Conservation (phyloP, 139 green algal species). For the Chlorella sp. region DNA sequence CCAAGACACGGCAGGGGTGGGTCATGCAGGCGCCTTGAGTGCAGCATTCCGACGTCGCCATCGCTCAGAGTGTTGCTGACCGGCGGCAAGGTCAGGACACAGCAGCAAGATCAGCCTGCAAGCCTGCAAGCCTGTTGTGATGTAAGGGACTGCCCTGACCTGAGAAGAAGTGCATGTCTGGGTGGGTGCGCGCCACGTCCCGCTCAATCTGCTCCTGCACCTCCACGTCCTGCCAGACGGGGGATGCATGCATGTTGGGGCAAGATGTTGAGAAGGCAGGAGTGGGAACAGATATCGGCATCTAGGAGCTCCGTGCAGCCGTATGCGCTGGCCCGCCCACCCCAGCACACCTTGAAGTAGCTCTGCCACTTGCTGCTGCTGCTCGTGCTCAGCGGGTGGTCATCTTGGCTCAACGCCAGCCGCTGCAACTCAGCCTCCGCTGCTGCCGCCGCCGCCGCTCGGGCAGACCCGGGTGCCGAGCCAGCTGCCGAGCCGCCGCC, state of each 20-base stretch:
- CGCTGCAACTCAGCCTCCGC: not conserved
- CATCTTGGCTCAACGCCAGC: conserved; percentile 50
- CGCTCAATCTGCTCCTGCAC: conserved; percentile 92
- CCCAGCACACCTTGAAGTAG: conserved; percentile 78
- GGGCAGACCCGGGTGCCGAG: not conserved
- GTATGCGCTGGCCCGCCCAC: too few relatives aligned
- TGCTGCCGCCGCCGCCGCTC: conserved; percentile 1
- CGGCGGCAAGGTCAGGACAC: too few relatives aligned
- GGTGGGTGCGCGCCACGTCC: conserved; percentile 95
- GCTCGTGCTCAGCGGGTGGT: conserved; percentile 86
- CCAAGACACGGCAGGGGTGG: too few relatives aligned
- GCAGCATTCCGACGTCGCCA: too few relatives aligned
- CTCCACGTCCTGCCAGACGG: conserved; percentile 77
- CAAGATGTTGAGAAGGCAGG: too few relatives aligned
- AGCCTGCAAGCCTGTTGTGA: too few relatives aligned
- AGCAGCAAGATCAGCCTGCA: too few relatives aligned
- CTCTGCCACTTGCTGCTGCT: conserved; percentile 76
- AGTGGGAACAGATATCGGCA: too few relatives aligned
- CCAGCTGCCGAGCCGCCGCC: not conserved
- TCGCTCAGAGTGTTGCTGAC: too few relatives aligned
- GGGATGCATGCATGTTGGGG: not conserved
- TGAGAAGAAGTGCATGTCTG: conserved; percentile 95
- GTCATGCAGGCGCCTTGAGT: too few relatives aligned
- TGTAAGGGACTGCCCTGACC: not conserved
- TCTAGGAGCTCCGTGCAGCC: too few relatives aligned